Evolutionary conservation across 345 rosid genomes (phyloP).

Genomic region (Populus davidiana): DNA sequence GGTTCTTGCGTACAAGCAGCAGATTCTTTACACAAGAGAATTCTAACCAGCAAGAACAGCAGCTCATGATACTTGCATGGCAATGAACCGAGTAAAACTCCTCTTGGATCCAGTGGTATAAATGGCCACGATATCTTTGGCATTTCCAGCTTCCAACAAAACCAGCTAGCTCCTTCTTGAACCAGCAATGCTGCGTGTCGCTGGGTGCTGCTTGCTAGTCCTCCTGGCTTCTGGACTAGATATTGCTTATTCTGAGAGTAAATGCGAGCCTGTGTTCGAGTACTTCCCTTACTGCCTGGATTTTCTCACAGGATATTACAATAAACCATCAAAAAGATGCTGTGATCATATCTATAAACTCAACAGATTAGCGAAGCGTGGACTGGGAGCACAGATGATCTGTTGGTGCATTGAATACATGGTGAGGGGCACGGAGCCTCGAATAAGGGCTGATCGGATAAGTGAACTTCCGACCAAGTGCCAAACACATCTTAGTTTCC

Average conservation of each 20-base stretch:
- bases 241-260: not conserved
- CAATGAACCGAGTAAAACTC: not conserved
- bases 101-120: not conserved
- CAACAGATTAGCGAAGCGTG: not conserved
- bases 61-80: not conserved
- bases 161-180: not conserved
- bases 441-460: not conserved
- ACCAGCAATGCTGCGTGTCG: not conserved
- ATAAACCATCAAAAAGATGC: not conserved
- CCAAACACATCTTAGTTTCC: constrained; percentile 37
- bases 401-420: constrained; percentile 13
- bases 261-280: not conserved
- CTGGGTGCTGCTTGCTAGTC: not conserved
- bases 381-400: not conserved
- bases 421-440: not conserved
- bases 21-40: not conserved
- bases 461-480: constrained; percentile 1
- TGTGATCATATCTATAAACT: not conserved
- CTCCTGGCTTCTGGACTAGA: not conserved
- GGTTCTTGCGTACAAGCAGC: not conserved
- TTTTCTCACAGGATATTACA: not conserved
- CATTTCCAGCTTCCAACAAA: not conserved
- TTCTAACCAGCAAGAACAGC: not conserved
- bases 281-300: constrained; percentile 7
- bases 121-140: not conserved